Evolutionary conservation across 768 basidiomycete species (phyloP).

Genomic region (Agaricus blazei): DNA sequence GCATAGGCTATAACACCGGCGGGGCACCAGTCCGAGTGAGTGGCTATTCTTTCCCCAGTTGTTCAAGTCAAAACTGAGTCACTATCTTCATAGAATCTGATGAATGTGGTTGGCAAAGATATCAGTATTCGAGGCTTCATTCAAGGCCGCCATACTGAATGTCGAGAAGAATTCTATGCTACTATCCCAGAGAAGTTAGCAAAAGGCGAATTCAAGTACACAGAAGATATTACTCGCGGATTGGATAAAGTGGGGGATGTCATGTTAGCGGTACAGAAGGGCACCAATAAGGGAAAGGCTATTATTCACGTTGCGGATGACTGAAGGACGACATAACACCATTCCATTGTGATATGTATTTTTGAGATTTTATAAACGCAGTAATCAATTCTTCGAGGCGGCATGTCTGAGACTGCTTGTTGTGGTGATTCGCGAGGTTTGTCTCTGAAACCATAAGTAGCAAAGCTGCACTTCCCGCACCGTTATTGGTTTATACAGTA

Average conservation of each 20-base stretch:
- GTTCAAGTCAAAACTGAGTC: background rate
- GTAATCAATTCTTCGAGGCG: too few species aligned
- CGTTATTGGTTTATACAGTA: too few species aligned
- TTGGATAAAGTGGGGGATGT: constrained; percentile 35
- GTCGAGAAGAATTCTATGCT: constrained; percentile 29
- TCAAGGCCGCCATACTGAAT: constrained; percentile 21
- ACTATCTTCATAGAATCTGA: constrained; percentile 26
- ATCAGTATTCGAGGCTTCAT: constrained; percentile 42
- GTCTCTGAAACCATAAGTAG: too few species aligned
- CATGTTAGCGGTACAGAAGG: constrained; percentile 27
- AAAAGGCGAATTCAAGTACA: constrained; percentile 39
- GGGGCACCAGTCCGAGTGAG: constrained; percentile 22
- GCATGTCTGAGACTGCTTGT: too few species aligned
- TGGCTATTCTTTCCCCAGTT: background rate
- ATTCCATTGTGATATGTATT: too few species aligned
- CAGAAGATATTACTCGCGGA: constrained; percentile 40
- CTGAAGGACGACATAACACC: too few species aligned
- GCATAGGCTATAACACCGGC: constrained; percentile 28
- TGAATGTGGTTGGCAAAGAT: constrained; percentile 32
- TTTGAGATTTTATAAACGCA: too few species aligned
- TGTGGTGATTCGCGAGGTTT: too few species aligned
- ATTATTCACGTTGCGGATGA: constrained; percentile 30
- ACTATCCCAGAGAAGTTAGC: constrained; percentile 29
- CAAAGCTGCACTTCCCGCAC: too few species aligned
- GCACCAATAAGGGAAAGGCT: constrained; percentile 29